A percentile compares a stretch with the other conserved stretches of the same genome.
These are phyloP conservation scores for Eucalyptus marginata DNA, from an alignment of 345 rosid species.

Conservation along the genomic window DNA sequence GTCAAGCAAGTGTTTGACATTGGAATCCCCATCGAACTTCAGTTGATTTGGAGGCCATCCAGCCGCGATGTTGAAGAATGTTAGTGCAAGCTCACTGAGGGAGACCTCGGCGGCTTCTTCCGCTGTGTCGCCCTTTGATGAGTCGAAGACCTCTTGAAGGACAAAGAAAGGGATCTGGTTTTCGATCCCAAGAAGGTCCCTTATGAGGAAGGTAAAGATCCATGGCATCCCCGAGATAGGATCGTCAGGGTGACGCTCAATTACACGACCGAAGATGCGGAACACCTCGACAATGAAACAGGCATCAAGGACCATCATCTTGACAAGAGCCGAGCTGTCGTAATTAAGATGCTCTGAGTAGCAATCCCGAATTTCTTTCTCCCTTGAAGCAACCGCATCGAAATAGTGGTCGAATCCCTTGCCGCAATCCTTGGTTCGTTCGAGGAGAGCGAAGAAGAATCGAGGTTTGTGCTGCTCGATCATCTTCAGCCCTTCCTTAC, in stretches of 20 bases:
- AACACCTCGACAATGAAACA: conserved; percentile 28
- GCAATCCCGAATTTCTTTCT: conserved; percentile 10
- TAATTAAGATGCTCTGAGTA: conserved; percentile 8
- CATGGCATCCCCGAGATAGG: conserved; percentile 25
- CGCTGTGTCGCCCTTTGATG: not conserved
- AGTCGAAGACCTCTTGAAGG: conserved; percentile 14
- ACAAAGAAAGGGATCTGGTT: conserved; percentile 40
- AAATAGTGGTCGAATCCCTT: not conserved
- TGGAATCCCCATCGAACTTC: not conserved
- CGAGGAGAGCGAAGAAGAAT: too few species aligned
- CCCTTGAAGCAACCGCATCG: not conserved
- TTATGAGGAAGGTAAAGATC: conserved; percentile 6
- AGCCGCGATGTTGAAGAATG: conserved; percentile 20
- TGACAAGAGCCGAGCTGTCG: not conserved
- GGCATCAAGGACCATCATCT: conserved; percentile 48
- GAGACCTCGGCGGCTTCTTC: not conserved
- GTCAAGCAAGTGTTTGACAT: conserved; percentile 31
- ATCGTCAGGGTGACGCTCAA: conserved; percentile 18
- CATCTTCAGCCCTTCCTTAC: not conserved
- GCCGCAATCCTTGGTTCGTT: not conserved
- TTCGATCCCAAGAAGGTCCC: conserved; percentile 12
- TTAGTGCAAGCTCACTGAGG: conserved; percentile 11
- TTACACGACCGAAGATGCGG: conserved; percentile 6
- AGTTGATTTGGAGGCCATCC: not conserved
- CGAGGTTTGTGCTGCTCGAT: conserved; percentile 15